Evolutionary conservation across 2,329 filamentous ascomycete genomes (phyloP).

Genomic region (Cadophora gregata): DNA sequence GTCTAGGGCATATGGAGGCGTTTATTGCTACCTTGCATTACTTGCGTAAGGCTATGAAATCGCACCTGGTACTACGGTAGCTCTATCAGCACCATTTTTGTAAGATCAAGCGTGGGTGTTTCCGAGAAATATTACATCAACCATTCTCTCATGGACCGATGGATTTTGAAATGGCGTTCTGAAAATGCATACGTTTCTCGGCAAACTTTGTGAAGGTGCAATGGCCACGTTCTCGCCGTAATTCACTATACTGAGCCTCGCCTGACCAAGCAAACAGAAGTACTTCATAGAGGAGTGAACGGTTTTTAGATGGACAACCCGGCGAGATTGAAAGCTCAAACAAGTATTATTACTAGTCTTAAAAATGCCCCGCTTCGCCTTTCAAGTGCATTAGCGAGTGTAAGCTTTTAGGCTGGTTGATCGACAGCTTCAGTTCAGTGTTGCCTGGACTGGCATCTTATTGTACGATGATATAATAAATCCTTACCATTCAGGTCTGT

Average conservation of each 20-base stretch:
- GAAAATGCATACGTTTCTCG: too few relatives aligned
- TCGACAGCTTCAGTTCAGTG: background rate
- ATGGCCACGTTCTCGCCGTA: too few relatives aligned
- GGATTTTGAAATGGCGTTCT: too few relatives aligned
- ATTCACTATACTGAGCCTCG: too few relatives aligned
- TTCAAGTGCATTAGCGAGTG: background rate
- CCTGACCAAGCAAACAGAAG: background rate
- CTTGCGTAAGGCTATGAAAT: background rate
- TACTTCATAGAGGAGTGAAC: background rate
- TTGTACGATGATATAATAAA: background rate
- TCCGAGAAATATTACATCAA: background rate
- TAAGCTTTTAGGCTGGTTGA: background rate
- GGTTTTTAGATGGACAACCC: too few relatives aligned
- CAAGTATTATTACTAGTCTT: background rate
- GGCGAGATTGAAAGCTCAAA: background rate
- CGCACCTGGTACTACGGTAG: background rate
- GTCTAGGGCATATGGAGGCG: slow-evolving; percentile 17
- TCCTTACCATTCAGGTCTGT: background rate
- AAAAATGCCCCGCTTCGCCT: background rate
- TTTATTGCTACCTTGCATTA: background rate
- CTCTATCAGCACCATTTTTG: background rate
- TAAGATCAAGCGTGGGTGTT: slow-evolving; percentile 4
- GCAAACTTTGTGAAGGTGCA: background rate
- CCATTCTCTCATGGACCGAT: background rate
- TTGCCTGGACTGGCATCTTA: background rate